phyloP scores from a whole-genome alignment of 345 rosid species.

The Anacardium occidentale region DNA sequence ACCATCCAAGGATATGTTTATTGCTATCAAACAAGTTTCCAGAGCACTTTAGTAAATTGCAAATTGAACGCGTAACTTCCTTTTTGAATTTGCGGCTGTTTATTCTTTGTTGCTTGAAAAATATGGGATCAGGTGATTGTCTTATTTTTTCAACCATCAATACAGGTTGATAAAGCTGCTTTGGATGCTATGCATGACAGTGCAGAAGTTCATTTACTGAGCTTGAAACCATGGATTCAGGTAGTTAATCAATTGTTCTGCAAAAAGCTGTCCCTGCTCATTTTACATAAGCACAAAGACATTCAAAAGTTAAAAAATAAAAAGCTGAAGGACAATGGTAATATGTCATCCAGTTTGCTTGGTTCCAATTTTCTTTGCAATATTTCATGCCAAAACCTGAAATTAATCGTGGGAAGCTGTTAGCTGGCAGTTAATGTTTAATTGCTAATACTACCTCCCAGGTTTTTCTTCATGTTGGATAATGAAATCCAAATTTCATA shows the following conservation, averaged over 20 bases:
- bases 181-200: conserved; percentile 83
- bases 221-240: conserved; percentile 98
- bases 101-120: conserved; percentile 12
- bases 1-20: conserved; percentile 76
- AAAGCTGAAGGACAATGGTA: not conserved
- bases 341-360: not conserved
- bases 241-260: conserved; percentile 30
- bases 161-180: conserved; percentile 86
- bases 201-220: conserved; percentile 88
- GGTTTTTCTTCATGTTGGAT: not conserved
- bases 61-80: conserved; percentile 77
- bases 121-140: conserved; percentile 9
- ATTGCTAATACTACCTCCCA: not conserved
- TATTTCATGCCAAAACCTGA: not conserved
- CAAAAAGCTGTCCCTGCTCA: not conserved
- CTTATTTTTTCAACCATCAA: conserved; percentile 9
- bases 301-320: not conserved
- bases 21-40: conserved; percentile 95
- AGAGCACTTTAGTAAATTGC: conserved; percentile 89
- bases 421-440: not conserved
- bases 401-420: not conserved
- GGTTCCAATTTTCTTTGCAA: not conserved
- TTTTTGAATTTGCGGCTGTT: conserved; percentile 6
- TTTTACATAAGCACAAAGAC: not conserved
- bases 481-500: not conserved